Percentiles rank a stretch among this genome's conserved stretches.
Evolutionary conservation across 2,329 filamentous ascomycete genomes (phyloP).

Genomic region (Pestalotiopsis sp.): DNA sequence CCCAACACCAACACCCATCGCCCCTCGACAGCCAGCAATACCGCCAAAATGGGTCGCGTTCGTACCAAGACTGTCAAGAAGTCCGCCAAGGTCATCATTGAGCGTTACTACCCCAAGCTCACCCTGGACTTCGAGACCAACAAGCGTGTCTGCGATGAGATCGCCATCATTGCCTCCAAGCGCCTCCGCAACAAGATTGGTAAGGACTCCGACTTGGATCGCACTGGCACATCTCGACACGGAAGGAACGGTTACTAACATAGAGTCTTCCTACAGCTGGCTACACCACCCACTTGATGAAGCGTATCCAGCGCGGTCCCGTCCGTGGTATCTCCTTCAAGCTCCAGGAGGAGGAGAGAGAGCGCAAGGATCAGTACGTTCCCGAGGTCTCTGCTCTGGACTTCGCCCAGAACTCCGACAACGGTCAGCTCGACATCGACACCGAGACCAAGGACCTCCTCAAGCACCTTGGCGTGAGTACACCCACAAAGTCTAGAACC

Average conservation of each 20-base stretch:
- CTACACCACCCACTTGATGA: slow-evolving; percentile 99
- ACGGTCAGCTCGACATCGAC: slow-evolving; percentile 92
- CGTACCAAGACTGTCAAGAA: slow-evolving; percentile 71
- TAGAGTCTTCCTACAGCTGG: slow-evolving; percentile 75
- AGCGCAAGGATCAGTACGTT: slow-evolving; percentile 99
- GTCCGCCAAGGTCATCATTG: slow-evolving; percentile 99
- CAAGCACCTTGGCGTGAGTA: slow-evolving; percentile 96
- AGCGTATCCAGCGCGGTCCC: slow-evolving; percentile 98
- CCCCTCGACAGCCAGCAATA: slow-evolving; percentile 39
- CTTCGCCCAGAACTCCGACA: slow-evolving; percentile 93
- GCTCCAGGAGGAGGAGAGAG: slow-evolving; percentile 99
- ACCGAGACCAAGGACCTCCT: slow-evolving; percentile 98
- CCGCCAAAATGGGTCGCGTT: slow-evolving; percentile 70
- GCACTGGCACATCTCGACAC: neutral
- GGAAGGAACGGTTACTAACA: neutral
- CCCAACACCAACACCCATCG: slow-evolving; percentile 29
- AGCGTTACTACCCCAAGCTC: slow-evolving; percentile 96
- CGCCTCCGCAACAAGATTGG: slow-evolving; percentile 97
- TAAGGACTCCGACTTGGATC: slow-evolving; percentile 12
- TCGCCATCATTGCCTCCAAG: slow-evolving; percentile 99
- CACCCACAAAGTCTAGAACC: no score
- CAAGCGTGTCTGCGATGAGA: slow-evolving; percentile 99
- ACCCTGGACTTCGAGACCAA: slow-evolving; percentile 99
- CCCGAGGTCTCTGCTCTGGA: slow-evolving; percentile 98
- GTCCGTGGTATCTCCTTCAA: slow-evolving; percentile 99